Base-by-base conservation (phyloP, 1,284 basidiomycete species). In the Ganoderma meredithae region DNA sequence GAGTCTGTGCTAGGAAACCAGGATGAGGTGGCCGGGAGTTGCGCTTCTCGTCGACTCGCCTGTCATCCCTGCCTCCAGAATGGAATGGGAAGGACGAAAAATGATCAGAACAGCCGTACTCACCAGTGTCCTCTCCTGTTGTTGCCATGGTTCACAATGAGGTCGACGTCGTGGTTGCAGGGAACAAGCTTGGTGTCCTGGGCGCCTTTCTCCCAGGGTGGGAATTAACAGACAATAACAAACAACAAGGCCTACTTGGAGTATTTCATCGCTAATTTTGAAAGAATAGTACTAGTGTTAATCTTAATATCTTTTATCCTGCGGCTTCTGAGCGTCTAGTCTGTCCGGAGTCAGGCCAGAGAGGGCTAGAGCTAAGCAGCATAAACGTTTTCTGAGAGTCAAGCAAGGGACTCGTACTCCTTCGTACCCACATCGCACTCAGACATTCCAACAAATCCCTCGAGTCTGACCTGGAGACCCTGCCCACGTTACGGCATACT, bases 1-100 rank as follows among this genome's bases (percentile, higher is more conserved):
- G 31, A 47, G 52, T 80, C 76, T 77, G 66, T 64, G 71, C 73
- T 71, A 69, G 68, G 47, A 73, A 74, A 75, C 58, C 60, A 69
- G 72, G 69, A 72, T 70, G 72, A 71, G 68, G 70, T 65, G 69
- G 68, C 67, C 67, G 44, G 63, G 66, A 66, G 69, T 60, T 53
- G 49, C 62, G 55, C 55, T 63, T 60, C 66, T 69, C 67, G 69
- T 69, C 65, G 71, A 64, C 65, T 59, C 67, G 63, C 60, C 63
- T 67, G 58, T 62, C 73, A 61, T 63, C 64, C 74, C 74, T 76
- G 73, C 74, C 74, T 70, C 74, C 71, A 69, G 68, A 73, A 67
- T 39, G 62, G 69, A 71, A 69, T 73, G 72, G 69, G 74, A 74
- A 73, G 71, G 65, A 69, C 67, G 68, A 73, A 71, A 70, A 43